Evolutionary conservation across 148 eudicot species (phyloP).

Genomic region (Diospyros lotus): DNA sequence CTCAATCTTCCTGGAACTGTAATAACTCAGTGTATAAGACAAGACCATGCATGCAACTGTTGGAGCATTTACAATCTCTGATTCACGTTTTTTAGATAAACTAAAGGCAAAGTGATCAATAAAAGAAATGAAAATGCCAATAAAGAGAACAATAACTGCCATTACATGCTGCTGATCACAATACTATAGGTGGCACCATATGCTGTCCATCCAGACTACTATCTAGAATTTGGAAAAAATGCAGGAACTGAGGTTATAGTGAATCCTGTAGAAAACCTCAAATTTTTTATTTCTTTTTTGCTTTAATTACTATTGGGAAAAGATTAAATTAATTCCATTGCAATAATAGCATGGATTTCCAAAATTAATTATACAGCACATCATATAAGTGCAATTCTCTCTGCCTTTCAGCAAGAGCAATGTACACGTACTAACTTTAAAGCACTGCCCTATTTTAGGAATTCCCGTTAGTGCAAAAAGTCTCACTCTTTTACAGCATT

Average conservation of each 20-base stretch:
- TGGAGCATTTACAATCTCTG: not conserved
- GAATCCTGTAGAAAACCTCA: no score
- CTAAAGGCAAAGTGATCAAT: not conserved
- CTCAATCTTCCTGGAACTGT: not conserved
- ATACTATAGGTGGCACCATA: not conserved
- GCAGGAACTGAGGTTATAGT: no score
- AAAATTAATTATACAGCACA: not conserved
- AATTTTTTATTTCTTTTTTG: no score
- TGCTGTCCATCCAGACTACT: not conserved
- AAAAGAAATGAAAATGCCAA: not conserved
- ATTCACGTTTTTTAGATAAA: not conserved
- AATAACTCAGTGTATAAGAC: not conserved
- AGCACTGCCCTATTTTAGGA: no score
- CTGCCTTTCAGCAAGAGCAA: not conserved
- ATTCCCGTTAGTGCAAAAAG: not conserved
- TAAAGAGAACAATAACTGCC: not conserved
- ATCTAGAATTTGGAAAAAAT: no score
- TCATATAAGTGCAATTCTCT: slow-evolving; percentile 1
- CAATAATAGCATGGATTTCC: not conserved
- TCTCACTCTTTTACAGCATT: not conserved
- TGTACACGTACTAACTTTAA: no score
- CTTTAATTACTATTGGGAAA: no score
- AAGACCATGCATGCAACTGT: not conserved
- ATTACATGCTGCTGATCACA: not conserved
- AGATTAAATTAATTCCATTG: not conserved